Percentiles rank a stretch among this genome's conserved stretches.
Evolutionary conservation across 768 basidiomycete genomes (phyloP).

Genomic region (Rickenella mellea): DNA sequence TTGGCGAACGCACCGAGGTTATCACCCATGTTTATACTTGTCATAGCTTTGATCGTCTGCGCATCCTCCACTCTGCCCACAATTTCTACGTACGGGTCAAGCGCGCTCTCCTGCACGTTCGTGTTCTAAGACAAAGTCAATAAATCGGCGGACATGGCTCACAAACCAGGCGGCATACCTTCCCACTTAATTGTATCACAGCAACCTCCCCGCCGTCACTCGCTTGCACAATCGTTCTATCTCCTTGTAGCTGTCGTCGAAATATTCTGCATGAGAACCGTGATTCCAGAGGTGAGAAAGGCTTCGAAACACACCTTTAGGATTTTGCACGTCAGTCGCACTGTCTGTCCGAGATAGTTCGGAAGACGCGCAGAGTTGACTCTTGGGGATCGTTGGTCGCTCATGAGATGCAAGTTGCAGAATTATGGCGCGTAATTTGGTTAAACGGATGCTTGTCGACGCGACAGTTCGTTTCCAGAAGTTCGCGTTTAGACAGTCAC

Average conservation of each 20-base stretch:
- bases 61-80: conserved; percentile 51
- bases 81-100: conserved; percentile 57
- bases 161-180: too few relatives aligned
- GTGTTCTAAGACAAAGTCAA: too few relatives aligned
- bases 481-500: background rate
- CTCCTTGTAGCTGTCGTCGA: conserved; percentile 25
- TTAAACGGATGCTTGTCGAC: conserved; percentile 2
- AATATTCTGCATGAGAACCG: conserved; percentile 2
- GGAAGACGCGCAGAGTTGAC: conserved; percentile 55
- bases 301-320: conserved; percentile 31
- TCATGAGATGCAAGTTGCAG: too few relatives aligned
- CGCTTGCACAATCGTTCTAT: conserved; percentile 47
- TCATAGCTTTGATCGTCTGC: conserved; percentile 46
- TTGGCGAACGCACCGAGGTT: conserved; percentile 44
- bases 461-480: conserved; percentile 4
- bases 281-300: background rate
- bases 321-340: conserved; percentile 54
- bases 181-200: too few relatives aligned
- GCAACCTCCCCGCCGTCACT: conserved; percentile 59
- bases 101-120: too few relatives aligned
- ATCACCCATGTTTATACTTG: conserved; percentile 43
- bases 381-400: conserved; percentile 31
- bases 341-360: conserved; percentile 40
- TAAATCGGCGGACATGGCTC: too few relatives aligned
- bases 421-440: too few relatives aligned